Evolutionary conservation across 2,329 filamentous ascomycete species (phyloP), one percentile per base, ranked within the genome.

Genomic region (Proliferodiscus dingleyae): DNA sequence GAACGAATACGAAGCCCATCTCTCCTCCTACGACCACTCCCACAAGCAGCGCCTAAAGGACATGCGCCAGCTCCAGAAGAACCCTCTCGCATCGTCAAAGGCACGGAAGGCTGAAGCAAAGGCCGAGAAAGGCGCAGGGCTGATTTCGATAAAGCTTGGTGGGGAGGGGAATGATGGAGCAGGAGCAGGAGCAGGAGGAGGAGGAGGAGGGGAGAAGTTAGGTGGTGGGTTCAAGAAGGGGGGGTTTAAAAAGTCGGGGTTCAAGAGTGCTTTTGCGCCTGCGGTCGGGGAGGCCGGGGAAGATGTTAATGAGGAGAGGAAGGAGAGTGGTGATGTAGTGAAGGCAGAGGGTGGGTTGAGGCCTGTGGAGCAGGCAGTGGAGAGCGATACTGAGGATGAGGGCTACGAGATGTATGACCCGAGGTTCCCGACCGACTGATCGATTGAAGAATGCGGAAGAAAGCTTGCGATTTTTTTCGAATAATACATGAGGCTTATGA

Each of bases 1-100:
- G 76, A 91, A 94, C 63, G 91, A 97, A 65, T 96, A 94, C 66
- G 91, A 97, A 67, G 85, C 90, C 6, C 93, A 98, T 66, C 87
- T 96, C 46, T 83, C 83, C 53, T 93, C 87, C 60, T 97, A 97
- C 67, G 93, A 97, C 64, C 93, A 98, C 68, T 87, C 87, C 58
- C 93, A 98, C 68, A 90, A 89, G 65, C 89, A 94, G 70, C 85
- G 87, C 40, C 78, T 90, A 47, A 87, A 88, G 67, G 87, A 93
- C 60, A 89, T 91, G 86, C 89, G 89, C 68, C 82, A 86, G 60
- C 84, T 90, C 73, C 82, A 85, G 24, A 81, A 83, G 55, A 83
- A 89, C 54, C 81, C 85, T 1, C 76, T 74, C 43, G 81, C 80
- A 19, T 76, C 74, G 11, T 77, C 74, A 18, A 79, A 81, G 55